Evolutionary conservation across 108 stramenopile species (phyloP), one percentile per base, ranked within the genome.

Genomic region (Nitzschia palea): DNA sequence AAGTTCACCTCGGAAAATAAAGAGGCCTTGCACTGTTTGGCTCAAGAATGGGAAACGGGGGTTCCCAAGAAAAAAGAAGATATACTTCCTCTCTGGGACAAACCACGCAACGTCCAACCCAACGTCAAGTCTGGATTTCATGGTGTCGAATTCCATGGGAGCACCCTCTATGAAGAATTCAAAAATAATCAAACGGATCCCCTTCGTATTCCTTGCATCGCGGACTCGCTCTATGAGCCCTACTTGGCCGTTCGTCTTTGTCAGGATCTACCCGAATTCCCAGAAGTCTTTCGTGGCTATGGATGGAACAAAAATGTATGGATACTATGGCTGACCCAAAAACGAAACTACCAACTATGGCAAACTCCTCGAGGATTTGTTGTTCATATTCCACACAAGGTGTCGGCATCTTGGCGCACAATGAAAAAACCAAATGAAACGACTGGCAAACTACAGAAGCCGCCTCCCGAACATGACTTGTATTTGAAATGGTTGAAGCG

Each of bases 281-380:
- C 86, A 47, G 80, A 79, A 65, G 67, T 70, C 9, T 88, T 91
- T 42, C 71, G 73, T 12, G 87, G 90, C 0, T 91, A 91, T 53
- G 90, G 90, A 0, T 84, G 86, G 60, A 91, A 91, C 50, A 91
- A 85, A 62, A 79, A 84, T 57, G 79, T 80, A 26, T 86, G 84
- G 86, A 74, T 79, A 2, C 36, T 17, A 23, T 83, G 82, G 84
- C 84, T 85, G 55, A 58, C 86, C 14, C 69, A 74, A 15, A 56
- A 75, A 45, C 59, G 44, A 32, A 82, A 82, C 27, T 90, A 84
- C 44, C 58, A 48, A 36, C 81, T 90, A 47, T 80, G 68, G 20
- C 89, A 87, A 68, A 43, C 86, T 0, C 78, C 71, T 40, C 4
- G 27, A 25, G 76, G 80, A 5, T 90, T 87, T 73, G 74, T 87